Base-by-base conservation (phyloP, 208 protist species). In the Leishmania gerbilli region DNA sequence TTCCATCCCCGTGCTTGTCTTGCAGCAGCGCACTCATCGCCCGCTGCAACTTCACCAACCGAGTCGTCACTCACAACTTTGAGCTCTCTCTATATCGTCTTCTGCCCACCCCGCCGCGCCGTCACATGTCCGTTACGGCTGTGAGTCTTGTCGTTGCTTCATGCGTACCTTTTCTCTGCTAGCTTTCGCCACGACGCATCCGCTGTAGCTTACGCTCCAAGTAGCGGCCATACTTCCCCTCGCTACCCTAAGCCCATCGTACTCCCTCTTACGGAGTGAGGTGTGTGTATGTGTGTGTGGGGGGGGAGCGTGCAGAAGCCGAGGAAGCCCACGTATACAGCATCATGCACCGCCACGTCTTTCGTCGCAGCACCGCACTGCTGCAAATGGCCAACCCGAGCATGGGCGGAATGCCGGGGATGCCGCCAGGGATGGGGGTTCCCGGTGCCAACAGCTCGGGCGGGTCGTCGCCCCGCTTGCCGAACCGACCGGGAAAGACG, bases 361-460 rank as follows among this genome's bases (percentile, higher is more conserved):
- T 93, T 71, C 79, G 83, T 17, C 74, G 81, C 53, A 88, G 82
- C 69, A 31, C 55, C 15, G n/a, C 86, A 37, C 55, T 93, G 60
- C 79, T 90, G 53, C 89, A 93, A 81, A 79, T 89, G 56, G 68
- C 71, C 64, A 75, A 79, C 65, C 76, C 89, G 21, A 81, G 81
- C 37, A 76, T 76, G 37, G 79, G 77, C 42, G 71, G 78, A 21
- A 34, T 80, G 47, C 67, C 77, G 5, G 79, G 76, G 15, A 42
- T 83, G 45, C 71, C 82, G 40, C 71, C 77, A 21, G 77, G 74
- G 72, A 79, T 76, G 78, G 45, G 60, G 37, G 56, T 68, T 45
- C 47, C 40, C 69, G 62, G 37, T 42, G 64, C 21, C 67, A 71
- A 53, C 8, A 45, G 78, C 53, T 34, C 51, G 51, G 62, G 45